Evolutionary conservation across 2,329 filamentous ascomycete genomes (phyloP).

Genomic region (Mariannaea sp.): DNA sequence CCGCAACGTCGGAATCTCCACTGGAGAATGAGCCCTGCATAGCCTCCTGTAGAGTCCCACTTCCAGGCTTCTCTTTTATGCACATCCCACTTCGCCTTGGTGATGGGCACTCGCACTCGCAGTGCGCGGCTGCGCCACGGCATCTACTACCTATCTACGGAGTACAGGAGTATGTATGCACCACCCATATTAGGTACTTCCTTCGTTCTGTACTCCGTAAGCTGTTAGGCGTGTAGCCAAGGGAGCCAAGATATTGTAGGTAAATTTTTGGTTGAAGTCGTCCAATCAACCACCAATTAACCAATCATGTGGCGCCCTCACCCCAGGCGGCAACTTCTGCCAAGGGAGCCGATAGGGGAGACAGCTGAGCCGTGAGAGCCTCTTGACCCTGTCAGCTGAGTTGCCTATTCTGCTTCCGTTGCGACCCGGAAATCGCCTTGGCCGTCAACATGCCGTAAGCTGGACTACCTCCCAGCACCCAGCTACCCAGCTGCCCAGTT

Average conservation of each 20-base stretch:
- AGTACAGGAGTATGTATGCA: too few relatives aligned
- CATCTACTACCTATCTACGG: too few relatives aligned
- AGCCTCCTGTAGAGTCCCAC: conserved; percentile 1
- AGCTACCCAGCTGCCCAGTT: not conserved
- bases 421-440: not conserved
- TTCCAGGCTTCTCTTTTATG: not conserved
- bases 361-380: not conserved
- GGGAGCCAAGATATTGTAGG: not conserved
- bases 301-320: conserved; percentile 3
- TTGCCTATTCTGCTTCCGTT: not conserved
- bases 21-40: too few relatives aligned
- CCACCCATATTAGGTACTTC: too few relatives aligned
- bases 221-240: too few relatives aligned
- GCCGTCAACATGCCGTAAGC: not conserved
- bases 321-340: not conserved
- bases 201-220: too few relatives aligned
- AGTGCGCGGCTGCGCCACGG: too few relatives aligned
- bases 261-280: not conserved
- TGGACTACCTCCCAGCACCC: too few relatives aligned
- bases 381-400: conserved; percentile 7
- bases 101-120: too few relatives aligned
- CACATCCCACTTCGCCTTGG: not conserved
- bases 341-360: too few relatives aligned
- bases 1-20: too few relatives aligned
- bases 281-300: not conserved